Conservation (phyloP, 2,329 filamentous ascomycete genomes). For the Albophoma yamanashiensis region DNA sequence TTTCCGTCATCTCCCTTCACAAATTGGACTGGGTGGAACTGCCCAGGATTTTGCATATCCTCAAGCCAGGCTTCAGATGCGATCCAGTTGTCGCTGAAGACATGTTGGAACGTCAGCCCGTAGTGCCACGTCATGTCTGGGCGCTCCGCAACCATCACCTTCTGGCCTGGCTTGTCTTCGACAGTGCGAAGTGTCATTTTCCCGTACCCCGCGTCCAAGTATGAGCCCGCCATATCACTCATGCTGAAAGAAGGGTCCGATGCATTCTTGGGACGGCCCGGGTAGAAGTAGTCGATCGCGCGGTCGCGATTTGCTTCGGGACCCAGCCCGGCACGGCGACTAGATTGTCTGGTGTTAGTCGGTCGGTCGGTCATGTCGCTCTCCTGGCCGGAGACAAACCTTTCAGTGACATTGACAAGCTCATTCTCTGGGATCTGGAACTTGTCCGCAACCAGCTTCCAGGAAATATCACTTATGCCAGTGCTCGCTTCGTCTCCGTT, state of each 20-base stretch:
- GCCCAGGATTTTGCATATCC: neutral
- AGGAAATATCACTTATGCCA: conserved; percentile 12
- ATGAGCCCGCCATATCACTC: conserved; percentile 27
- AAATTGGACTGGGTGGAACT: conserved; percentile 8
- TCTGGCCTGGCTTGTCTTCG: conserved; percentile 3
- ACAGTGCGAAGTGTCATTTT: conserved; percentile 9
- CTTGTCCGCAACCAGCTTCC: conserved; percentile 19
- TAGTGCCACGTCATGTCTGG: conserved; percentile 12
- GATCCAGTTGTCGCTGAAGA: conserved; percentile 17
- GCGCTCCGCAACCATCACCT: conserved; percentile 13
- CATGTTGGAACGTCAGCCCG: conserved; percentile 13
- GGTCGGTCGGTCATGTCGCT: too few relatives aligned
- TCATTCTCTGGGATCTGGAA: conserved; percentile 10
- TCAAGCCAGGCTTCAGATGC: conserved; percentile 1
- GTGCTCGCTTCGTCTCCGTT: conserved; percentile 32
- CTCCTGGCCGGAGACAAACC: conserved; percentile 7
- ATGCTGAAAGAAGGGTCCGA: conserved; percentile 20
- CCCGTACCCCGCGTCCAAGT: conserved; percentile 31
- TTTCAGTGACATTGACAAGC: conserved; percentile 8
- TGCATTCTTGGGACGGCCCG: conserved; percentile 21
- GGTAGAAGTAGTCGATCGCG: conserved; percentile 24
- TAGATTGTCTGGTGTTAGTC: conserved; percentile 1
- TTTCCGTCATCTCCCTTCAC: conserved; percentile 2
- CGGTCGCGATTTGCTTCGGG: conserved; percentile 13
- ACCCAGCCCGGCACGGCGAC: neutral